Evolutionary conservation across 2,329 filamentous ascomycete species (phyloP), one percentile per base, ranked within the genome.

Genomic region (Aulographum hederae): DNA sequence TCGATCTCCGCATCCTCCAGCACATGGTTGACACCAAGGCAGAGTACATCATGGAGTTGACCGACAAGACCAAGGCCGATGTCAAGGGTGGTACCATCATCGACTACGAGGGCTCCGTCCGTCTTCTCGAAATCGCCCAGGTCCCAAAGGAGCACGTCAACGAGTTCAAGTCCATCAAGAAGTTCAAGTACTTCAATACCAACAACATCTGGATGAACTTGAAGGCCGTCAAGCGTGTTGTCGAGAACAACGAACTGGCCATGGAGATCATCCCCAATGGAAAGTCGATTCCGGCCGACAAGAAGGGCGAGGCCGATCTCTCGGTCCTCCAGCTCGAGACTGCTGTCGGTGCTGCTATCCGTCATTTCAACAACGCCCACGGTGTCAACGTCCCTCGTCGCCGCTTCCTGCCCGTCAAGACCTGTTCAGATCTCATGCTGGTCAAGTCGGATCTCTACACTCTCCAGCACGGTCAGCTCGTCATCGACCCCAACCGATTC

Each of bases 151-250:
- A 98, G 68, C 89, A 98, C 63, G 81, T 89, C 57, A 95, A 98
- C 64, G 89, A 98, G 66, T 98, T 98, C 81, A 98, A 98, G 76
- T 94, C 85, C 30, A 98, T 98, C 70, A 98, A 98, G 78, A 98
- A 98, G 72, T 98, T 98, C 78, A 94, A 92, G 72, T 98, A 98
- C 75, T 98, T 98, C 78, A 98, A 98, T 74, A 98, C 89, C 61
- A 98, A 98, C 79, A 98, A 98, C 73, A 94, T 98, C 63, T 98
- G 89, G 89, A 79, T 98, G 69, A 93, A 93, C 65, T 70, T 94
- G 47, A 76, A 81, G 54, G 89, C 89, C 45, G 79, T 98, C 63
- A 95, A 95, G 78, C 85, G 89, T 38, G 84, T 98, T 33, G 89
- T 98, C 5, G 89, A 95, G 72, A 84, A 91, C 59, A 82, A 93